A percentile compares a stretch with the other conserved stretches of the same genome.
phyloP scores from a whole-genome alignment of 2,329 filamentous ascomycete species.

The Aspergillus vadensis region DNA sequence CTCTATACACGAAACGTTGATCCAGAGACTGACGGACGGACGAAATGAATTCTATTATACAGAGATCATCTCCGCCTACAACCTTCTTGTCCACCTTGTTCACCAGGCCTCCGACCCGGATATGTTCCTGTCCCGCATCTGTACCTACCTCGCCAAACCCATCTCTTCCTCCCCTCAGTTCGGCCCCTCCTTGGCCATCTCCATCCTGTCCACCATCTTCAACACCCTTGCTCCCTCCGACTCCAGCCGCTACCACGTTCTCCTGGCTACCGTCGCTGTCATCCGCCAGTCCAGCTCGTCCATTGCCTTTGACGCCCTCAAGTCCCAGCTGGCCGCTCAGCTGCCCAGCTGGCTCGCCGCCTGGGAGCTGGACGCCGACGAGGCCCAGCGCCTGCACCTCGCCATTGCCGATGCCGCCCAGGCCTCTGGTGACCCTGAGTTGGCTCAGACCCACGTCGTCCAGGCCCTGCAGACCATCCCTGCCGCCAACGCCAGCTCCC shows the following conservation, averaged over 20 bases:
- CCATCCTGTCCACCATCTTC: constrained; percentile 92
- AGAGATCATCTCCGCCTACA: constrained; percentile 95
- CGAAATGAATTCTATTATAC: constrained; percentile 27
- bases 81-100: constrained; percentile 91
- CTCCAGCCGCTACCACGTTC: constrained; percentile 83
- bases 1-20: background rate
- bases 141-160: constrained; percentile 84
- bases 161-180: constrained; percentile 83
- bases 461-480: constrained; percentile 78
- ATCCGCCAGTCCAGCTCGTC: constrained; percentile 70
- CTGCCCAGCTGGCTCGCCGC: constrained; percentile 77
- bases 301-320: constrained; percentile 78
- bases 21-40: constrained; percentile 16
- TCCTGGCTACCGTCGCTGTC: constrained; percentile 83
- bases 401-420: constrained; percentile 78
- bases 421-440: constrained; percentile 75
- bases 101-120: constrained; percentile 81
- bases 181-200: constrained; percentile 81
- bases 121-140: constrained; percentile 84
- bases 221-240: constrained; percentile 80
- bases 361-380: constrained; percentile 82
- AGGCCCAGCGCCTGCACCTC: constrained; percentile 81
- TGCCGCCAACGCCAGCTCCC: constrained; percentile 55
- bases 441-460: constrained; percentile 71
- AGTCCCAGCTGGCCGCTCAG: constrained; percentile 74